Evolutionary conservation across 2,329 filamentous ascomycete genomes (phyloP).

Genomic region (Helotiales sp.): DNA sequence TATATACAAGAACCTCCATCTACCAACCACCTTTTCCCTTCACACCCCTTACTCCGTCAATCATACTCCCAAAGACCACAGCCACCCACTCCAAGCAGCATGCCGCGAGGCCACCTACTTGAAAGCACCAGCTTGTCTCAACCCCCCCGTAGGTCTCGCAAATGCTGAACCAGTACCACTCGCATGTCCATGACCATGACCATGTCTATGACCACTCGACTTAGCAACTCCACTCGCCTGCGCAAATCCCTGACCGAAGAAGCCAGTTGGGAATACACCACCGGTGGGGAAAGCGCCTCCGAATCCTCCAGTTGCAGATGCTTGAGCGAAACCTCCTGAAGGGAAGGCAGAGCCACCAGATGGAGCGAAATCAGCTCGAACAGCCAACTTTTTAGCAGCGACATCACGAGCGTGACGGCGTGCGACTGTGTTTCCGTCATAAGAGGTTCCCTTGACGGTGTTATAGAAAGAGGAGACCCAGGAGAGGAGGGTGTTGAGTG

Average conservation of each 20-base stretch:
- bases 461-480: slow-evolving; percentile 26
- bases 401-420: slow-evolving; percentile 26
- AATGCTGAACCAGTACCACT: neutral
- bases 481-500: slow-evolving; percentile 21
- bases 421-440: slow-evolving; percentile 12
- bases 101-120: too few species aligned
- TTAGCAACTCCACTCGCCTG: neutral
- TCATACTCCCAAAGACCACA: neutral
- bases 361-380: neutral
- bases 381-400: neutral
- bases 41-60: neutral
- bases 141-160: neutral
- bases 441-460: slow-evolving; percentile 14
- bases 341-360: neutral
- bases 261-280: neutral
- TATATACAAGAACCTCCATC: neutral
- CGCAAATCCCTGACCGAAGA: neutral
- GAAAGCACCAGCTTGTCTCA: neutral
- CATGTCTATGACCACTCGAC: neutral
- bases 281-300: neutral
- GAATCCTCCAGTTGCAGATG: neutral
- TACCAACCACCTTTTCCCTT: neutral
- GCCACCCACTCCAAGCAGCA: too few species aligned
- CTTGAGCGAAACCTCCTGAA: neutral
- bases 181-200: neutral